Evolutionary conservation across 768 basidiomycete species (phyloP).

Genomic region (Tylopilus vinaceipallidus): DNA sequence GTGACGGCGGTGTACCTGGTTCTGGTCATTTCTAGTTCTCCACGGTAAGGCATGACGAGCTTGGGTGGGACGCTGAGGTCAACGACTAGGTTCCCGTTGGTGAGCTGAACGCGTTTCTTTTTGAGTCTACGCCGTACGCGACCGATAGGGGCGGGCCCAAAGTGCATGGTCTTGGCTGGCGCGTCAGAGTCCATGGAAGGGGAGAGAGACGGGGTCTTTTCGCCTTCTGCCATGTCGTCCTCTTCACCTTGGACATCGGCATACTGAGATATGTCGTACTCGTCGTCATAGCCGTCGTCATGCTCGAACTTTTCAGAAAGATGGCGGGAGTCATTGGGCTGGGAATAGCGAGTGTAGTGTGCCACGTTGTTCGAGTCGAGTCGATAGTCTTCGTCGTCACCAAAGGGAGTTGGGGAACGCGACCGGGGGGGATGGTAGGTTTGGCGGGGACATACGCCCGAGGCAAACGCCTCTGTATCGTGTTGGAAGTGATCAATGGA

Average conservation of each 20-base stretch:
- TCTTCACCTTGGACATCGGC: slow-evolving; percentile 23
- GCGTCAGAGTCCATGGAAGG: slow-evolving; percentile 44
- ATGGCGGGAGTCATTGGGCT: slow-evolving; percentile 13
- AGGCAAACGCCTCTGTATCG: slow-evolving; percentile 69
- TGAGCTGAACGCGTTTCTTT: slow-evolving; percentile 81
- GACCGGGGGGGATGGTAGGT: slow-evolving; percentile 56
- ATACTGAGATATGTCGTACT: slow-evolving; percentile 34
- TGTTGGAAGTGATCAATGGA: slow-evolving; percentile 58
- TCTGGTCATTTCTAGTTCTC: slow-evolving; percentile 70
- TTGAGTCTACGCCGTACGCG: slow-evolving; percentile 72
- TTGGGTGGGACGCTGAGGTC: slow-evolving; percentile 83
- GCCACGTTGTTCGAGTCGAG: slow-evolving; percentile 54
- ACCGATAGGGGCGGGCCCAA: slow-evolving; percentile 83
- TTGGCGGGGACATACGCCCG: slow-evolving; percentile 52
- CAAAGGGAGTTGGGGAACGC: slow-evolving; percentile 73
- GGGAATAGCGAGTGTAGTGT: slow-evolving; percentile 49
- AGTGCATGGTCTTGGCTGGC: slow-evolving; percentile 71
- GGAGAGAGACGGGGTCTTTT: slow-evolving; percentile 26
- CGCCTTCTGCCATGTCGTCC: slow-evolving; percentile 20
- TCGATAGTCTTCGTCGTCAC: slow-evolving; percentile 70
- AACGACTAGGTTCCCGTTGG: slow-evolving; percentile 85
- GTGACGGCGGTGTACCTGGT: slow-evolving; percentile 87
- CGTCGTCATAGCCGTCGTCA: slow-evolving; percentile 14
- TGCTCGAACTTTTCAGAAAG: slow-evolving; percentile 25
- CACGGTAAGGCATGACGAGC: slow-evolving; percentile 69